Conservation (phyloP, 257 asterid species). For the Galeopsis tetrahit region DNA sequence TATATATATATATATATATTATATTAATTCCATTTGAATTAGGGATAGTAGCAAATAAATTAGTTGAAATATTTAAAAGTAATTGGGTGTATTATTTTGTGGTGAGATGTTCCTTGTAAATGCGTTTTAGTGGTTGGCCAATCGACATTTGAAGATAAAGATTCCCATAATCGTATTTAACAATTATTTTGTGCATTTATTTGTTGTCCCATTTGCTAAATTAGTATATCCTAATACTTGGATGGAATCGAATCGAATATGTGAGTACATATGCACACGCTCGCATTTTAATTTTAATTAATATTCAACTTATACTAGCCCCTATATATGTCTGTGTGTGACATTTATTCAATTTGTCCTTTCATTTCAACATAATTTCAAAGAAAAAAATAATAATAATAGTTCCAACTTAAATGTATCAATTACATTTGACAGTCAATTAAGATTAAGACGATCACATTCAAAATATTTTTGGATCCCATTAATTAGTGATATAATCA, state of each 20-base stretch:
- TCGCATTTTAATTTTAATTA: slow-evolving; percentile 2
- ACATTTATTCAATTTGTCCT: too few species aligned
- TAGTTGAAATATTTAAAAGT: neutral
- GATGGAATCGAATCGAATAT: slow-evolving; percentile 31
- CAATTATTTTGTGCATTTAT: slow-evolving; percentile 24
- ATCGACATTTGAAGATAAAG: slow-evolving; percentile 26
- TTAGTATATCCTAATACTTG: slow-evolving; percentile 14
- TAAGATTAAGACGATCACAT: too few species aligned
- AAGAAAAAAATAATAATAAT: too few species aligned
- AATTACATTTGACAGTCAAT: too few species aligned
- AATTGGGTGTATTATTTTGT: slow-evolving; percentile 15
- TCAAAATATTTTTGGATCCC: too few species aligned
- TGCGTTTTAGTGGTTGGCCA: slow-evolving; percentile 40
- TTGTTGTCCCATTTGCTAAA: slow-evolving; percentile 23
- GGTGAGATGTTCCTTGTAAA: slow-evolving; percentile 35
- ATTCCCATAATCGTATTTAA: slow-evolving; percentile 29
- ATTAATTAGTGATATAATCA: too few species aligned
- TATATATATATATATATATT: too few species aligned
- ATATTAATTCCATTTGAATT: too few species aligned
- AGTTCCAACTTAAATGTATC: too few species aligned
- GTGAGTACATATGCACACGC: slow-evolving; percentile 23
- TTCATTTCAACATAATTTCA: too few species aligned
- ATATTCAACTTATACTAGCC: too few species aligned
- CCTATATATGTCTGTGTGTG: too few species aligned
- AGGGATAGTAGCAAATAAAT: neutral